A percentile compares a stretch with the other conserved stretches of the same genome.
Evolutionary conservation across 179 eudicot species (phyloP).

Genomic region (Beta corolliflora): DNA sequence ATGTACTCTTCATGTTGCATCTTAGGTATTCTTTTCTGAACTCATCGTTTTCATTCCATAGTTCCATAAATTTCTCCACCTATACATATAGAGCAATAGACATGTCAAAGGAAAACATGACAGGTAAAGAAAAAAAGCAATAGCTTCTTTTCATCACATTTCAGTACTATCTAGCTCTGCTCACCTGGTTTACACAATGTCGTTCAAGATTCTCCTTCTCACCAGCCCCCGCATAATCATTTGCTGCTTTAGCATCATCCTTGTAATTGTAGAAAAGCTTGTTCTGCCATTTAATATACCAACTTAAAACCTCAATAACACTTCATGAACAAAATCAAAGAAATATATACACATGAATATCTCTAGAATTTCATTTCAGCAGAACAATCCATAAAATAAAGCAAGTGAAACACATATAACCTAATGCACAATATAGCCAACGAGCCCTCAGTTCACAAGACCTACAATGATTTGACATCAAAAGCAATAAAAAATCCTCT

Average conservation of each 20-base stretch:
- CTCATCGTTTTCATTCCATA: conserved; percentile 74
- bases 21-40: conserved; percentile 64
- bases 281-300: conserved; percentile 49
- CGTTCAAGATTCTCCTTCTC: conserved; percentile 54
- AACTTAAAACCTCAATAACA: conserved; percentile 6
- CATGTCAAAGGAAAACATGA: conserved; percentile 5
- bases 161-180: conserved; percentile 11
- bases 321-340: conserved; percentile 1
- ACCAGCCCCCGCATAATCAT: conserved; percentile 45
- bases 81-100: conserved; percentile 23
- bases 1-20: conserved; percentile 59
- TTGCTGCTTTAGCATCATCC: conserved; percentile 53
- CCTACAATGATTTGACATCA: too few species aligned
- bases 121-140: not conserved
- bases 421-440: not conserved
- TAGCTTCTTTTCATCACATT: not conserved
- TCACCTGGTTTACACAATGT: conserved; percentile 72
- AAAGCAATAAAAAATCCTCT: not conserved
- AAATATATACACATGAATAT: not conserved
- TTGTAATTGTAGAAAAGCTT: conserved; percentile 52
- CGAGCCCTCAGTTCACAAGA: not conserved
- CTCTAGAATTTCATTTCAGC: not conserved
- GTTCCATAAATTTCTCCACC: conserved; percentile 74
- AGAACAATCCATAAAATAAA: not conserved
- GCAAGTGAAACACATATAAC: not conserved